These are phyloP conservation scores for Polytrichum formosum DNA, from an alignment of 225 moss, liverwort and hornwort genomes.

Conservation along the genomic window DNA sequence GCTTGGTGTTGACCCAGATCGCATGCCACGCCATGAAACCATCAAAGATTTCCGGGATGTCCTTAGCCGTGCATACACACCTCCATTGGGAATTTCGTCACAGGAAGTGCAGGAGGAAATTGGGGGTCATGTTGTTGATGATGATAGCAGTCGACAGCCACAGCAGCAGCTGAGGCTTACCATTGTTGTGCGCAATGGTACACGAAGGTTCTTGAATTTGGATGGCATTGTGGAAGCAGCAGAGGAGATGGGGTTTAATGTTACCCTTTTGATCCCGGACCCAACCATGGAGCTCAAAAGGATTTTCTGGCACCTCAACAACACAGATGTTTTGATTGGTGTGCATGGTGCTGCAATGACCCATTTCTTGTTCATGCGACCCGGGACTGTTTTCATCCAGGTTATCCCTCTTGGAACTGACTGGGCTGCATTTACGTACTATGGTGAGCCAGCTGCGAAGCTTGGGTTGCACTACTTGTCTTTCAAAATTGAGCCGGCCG, in stretches of 20 bases:
- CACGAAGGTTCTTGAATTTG: conserved; percentile 59
- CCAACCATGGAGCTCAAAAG: conserved; percentile 63
- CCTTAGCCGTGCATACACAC: conserved; percentile 49
- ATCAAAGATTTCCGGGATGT: conserved; percentile 55
- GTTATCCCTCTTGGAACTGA: conserved; percentile 81
- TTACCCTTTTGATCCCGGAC: conserved; percentile 48
- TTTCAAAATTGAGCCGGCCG: conserved; percentile 55
- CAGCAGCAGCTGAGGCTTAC: conserved; percentile 41
- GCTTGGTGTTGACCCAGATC: conserved; percentile 43
- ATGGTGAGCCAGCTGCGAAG: conserved; percentile 63
- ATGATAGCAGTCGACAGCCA: not conserved
- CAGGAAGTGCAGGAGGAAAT: conserved; percentile 1
- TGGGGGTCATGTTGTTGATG: not conserved
- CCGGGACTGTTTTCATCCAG: conserved; percentile 76
- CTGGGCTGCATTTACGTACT: conserved; percentile 84
- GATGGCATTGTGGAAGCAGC: conserved; percentile 46
- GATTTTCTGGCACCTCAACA: conserved; percentile 63
- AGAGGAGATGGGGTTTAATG: conserved; percentile 44
- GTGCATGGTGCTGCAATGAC: conserved; percentile 97
- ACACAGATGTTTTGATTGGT: conserved; percentile 78
- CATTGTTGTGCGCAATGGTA: conserved; percentile 53
- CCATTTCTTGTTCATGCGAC: conserved; percentile 90
- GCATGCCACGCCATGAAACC: conserved; percentile 62
- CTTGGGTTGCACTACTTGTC: conserved; percentile 72
- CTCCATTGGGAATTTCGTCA: not conserved